Conservation (phyloP, 768 basidiomycete species). For the Hygrocybe punicea region DNA sequence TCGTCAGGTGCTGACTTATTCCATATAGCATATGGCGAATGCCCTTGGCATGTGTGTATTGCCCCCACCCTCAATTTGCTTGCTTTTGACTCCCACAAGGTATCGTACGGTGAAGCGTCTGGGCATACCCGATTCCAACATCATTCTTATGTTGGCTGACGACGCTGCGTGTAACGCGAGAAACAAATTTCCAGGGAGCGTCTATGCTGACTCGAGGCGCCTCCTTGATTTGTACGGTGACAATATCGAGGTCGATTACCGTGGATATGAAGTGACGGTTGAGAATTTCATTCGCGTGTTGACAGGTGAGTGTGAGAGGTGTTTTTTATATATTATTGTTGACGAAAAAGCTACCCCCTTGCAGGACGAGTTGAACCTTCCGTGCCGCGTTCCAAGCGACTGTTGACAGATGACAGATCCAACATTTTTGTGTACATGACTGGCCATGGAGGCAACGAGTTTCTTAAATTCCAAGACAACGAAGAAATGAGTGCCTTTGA, state of each 20-base stretch:
- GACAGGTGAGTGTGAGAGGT: constrained; percentile 59
- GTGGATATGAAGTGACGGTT: constrained; percentile 96
- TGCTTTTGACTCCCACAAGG: constrained; percentile 41
- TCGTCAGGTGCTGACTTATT: constrained; percentile 5
- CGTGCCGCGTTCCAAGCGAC: constrained; percentile 86
- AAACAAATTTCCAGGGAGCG: constrained; percentile 87
- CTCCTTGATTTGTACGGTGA: constrained; percentile 91
- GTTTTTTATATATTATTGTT: background rate
- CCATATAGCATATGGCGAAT: constrained; percentile 92
- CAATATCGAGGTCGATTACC: constrained; percentile 96
- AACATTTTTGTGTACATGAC: constrained; percentile 99
- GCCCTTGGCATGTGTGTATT: constrained; percentile 85
- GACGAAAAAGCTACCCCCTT: background rate
- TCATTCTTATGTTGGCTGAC: constrained; percentile 98
- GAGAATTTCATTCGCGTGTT: constrained; percentile 91
- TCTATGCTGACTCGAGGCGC: constrained; percentile 84
- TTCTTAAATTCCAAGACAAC: constrained; percentile 98
- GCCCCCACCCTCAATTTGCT: background rate
- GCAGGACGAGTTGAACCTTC: constrained; percentile 80
- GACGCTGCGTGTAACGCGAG: constrained; percentile 92
- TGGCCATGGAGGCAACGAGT: constrained; percentile 96
- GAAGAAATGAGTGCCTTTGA: constrained; percentile 97
- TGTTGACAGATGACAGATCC: constrained; percentile 83
- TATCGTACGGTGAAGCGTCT: constrained; percentile 97
- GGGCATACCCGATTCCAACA: constrained; percentile 97